Base-by-base conservation (phyloP, 2,329 filamentous ascomycete genomes). In the Hymenotorrendiella dingleyae region DNA sequence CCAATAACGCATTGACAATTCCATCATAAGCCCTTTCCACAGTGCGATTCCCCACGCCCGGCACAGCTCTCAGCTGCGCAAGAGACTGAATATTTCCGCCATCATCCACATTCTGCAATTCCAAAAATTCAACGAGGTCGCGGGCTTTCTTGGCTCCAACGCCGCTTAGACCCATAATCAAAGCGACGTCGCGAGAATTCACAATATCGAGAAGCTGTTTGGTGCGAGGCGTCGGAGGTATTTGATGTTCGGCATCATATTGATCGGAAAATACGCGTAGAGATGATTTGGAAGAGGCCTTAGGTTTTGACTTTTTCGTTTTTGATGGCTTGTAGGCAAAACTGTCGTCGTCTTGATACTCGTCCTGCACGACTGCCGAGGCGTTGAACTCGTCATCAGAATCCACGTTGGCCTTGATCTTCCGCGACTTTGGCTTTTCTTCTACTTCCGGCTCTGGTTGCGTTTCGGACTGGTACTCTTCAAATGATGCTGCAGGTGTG, bases 91-190 rank as follows among this genome's bases (percentile, higher is more conserved):
- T 69, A 17, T 56, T 57, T 1, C 64, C 63, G 4, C 62, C 64
- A 4, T 67, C 67, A 7, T 65, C 65, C 6, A 62, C 64, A 7
- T 58, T 60, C 23, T 70, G 63, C 16, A 69, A 54, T 33, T 72
- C 70, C n/a, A 81, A 59, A 48, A 72, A 72, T 37, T 77, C 72
- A 4, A 81, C 70, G 24, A 81, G 60, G 49, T 80, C 77, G 30
- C 69, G 66, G 0, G 84, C 84, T 61, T 82, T 84, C 67, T 87
- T 88, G 1, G 78, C 71, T 0, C 84, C 85, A 9, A 89, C 80
- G 2, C 84, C 84, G 28, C 79, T 78, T 1, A 89, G 69, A 3
- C 76, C 66, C 55, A 74, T 76, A 62, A 89, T 88, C 57, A 76
- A 70, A 11, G 67, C 67, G 14, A 83, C 64, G 47, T 89, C 80